A percentile compares a stretch with the other conserved stretches of the same genome.
Evolutionary conservation across 2,329 filamentous ascomycete species (phyloP).

Genomic region (Aspergillus piperis): DNA sequence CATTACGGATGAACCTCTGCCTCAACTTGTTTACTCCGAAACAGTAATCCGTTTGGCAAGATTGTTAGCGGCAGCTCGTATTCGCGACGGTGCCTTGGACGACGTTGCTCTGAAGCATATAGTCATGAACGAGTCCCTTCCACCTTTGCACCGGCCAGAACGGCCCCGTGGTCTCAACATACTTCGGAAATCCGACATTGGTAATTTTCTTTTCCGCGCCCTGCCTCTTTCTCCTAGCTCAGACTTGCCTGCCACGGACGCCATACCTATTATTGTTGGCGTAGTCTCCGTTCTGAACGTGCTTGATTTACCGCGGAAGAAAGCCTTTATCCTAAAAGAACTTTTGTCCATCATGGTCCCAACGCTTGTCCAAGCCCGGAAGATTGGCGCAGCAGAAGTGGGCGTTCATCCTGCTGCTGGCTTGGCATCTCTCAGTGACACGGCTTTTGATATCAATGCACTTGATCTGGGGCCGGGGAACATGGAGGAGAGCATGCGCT

Average conservation of each 20-base stretch:
- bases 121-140: constrained; percentile 53
- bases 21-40: constrained; percentile 58
- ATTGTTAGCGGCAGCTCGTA: constrained; percentile 53
- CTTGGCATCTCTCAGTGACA: constrained; percentile 68
- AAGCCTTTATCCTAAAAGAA: constrained; percentile 84
- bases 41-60: constrained; percentile 58
- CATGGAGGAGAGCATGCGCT: constrained; percentile 45
- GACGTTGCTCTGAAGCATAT: constrained; percentile 60
- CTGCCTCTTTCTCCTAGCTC: constrained; percentile 64
- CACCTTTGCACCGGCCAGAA: constrained; percentile 35
- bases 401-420: constrained; percentile 93
- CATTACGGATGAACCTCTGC: constrained; percentile 55
- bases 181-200: constrained; percentile 63
- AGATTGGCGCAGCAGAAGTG: constrained; percentile 90
- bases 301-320: constrained; percentile 81
- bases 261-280: constrained; percentile 77
- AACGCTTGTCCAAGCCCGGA: constrained; percentile 85
- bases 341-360: constrained; percentile 79
- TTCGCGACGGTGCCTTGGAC: constrained; percentile 54
- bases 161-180: constrained; percentile 43
- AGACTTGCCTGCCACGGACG: constrained; percentile 71
- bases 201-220: constrained; percentile 66
- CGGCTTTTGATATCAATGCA: constrained; percentile 48
- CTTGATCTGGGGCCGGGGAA: constrained; percentile 44
- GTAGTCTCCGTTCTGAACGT: constrained; percentile 82